Evolutionary conservation across 2,329 filamentous ascomycete species (phyloP).

Genomic region (Coniochaeta sp.): DNA sequence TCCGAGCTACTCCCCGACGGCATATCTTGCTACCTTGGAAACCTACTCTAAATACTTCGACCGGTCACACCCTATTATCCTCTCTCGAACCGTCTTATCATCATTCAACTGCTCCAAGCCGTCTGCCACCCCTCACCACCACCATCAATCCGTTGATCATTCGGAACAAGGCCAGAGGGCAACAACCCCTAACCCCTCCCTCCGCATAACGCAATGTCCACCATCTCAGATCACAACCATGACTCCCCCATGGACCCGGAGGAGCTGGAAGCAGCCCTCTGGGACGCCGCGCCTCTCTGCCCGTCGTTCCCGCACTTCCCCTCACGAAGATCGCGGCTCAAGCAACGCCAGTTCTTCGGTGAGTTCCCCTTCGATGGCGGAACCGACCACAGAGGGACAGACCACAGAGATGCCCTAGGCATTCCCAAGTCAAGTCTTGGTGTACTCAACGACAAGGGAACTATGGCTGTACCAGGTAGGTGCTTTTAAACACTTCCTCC

Average conservation of each 20-base stretch:
- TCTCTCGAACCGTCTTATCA: too few relatives aligned
- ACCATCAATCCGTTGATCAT: too few relatives aligned
- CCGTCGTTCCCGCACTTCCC: neutral
- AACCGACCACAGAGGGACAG: too few relatives aligned
- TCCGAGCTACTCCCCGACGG: neutral
- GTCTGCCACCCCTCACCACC: neutral
- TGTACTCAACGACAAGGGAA: slow-evolving; percentile 74
- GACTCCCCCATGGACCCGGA: neutral
- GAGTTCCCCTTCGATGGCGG: neutral
- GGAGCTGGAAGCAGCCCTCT: neutral
- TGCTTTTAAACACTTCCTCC: too few relatives aligned
- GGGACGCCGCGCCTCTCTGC: neutral
- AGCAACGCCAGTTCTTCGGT: neutral
- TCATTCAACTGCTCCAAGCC: too few relatives aligned
- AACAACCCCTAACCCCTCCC: neutral
- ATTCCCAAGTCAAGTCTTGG: slow-evolving; percentile 53
- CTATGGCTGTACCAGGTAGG: slow-evolving; percentile 81
- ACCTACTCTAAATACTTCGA: too few relatives aligned
- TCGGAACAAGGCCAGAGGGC: too few relatives aligned
- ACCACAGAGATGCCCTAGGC: neutral
- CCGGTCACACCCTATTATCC: too few relatives aligned
- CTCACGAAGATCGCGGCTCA: neutral
- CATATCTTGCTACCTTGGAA: too few relatives aligned
- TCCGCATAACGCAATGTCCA: neutral
- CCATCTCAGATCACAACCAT: neutral